Evolutionary conservation across 129 eudicot genomes (phyloP), one percentile per base, ranked within the genome.

Genomic region (Pseudognaphalium luteoalbum): DNA sequence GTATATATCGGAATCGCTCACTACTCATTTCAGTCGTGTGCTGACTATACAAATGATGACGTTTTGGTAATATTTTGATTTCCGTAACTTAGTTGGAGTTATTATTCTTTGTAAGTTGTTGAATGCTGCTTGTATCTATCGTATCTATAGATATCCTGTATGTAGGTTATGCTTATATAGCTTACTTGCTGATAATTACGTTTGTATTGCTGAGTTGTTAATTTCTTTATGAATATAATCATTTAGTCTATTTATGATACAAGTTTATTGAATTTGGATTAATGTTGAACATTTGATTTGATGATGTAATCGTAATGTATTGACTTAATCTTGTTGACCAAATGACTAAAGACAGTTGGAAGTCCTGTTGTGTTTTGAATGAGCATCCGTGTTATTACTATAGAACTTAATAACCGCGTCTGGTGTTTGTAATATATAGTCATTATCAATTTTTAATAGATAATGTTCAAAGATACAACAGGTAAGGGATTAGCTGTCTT

Each of bases 61-160:
- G 75, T 82, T 82, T 56, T 56, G 85, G 85, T 77, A 44, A 77
- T 66, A 5, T 68, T 64, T 41, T 30, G 9, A 22, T 29, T 51
- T 52, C 12, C 11, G 4, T 11, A 4, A 51, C 19, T 63, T 66
- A 41, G 2, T 70, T 52, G 20, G 33, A 56, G 71, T 42, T 25
- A 29, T 54, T 10, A 34, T 28, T 21, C 56, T 52, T 32, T 7
- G 19, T 76, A 19, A 76, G 20, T n/a, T 70, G 58, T 42, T 74
- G 28, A 69, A 14, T 41, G 50, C 15, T 68, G 62, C n/a, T 66
- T 16, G 28, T 34, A 32, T 32, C 12, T 65, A 15, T 59, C 44
- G 59, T 41, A 16, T 61, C 16, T 7, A 33, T 68, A 29, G n/a
- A 54, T 21, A 72, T 79, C 30, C 2, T 51, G 54, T 47, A 47